Percentiles rank a stretch among this genome's conserved stretches.
These are phyloP conservation scores for Blastocladiella britannica DNA, from an alignment of 192 early-diverging fungal genomes.

Conservation along the genomic window DNA sequence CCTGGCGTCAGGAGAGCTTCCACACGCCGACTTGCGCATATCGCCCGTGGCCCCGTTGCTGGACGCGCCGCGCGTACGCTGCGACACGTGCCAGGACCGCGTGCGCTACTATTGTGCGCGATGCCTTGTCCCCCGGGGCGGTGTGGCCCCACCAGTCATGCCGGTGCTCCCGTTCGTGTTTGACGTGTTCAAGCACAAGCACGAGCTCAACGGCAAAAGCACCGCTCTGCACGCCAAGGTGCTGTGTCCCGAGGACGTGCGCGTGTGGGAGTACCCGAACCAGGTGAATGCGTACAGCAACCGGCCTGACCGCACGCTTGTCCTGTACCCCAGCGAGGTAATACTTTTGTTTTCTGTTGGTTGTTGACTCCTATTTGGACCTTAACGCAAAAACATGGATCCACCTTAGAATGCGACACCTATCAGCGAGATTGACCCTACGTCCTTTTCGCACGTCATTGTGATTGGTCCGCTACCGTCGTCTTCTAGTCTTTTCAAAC, in stretches of 20 bases:
- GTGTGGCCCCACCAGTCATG: background rate
- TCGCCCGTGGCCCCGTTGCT: background rate
- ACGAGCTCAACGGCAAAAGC: background rate
- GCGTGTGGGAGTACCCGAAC: background rate
- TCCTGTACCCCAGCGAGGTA: background rate
- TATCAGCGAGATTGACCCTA: conserved; percentile 2
- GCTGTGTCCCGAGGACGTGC: background rate
- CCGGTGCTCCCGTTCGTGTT: background rate
- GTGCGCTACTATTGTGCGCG: background rate
- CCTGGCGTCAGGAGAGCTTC: no score
- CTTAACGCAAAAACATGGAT: no score
- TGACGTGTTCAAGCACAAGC: background rate
- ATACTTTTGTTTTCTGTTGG: no score
- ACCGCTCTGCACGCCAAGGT: background rate
- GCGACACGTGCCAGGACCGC: background rate
- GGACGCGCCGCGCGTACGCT: background rate
- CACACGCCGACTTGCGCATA: background rate
- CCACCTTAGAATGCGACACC: conserved; percentile 2
- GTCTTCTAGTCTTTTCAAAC: no score
- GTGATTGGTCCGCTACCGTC: no score
- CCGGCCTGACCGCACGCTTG: background rate
- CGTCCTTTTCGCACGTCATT: background rate
- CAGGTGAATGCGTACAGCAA: background rate
- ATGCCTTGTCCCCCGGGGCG: background rate
- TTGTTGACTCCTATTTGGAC: no score